Conservation (phyloP, 768 basidiomycete genomes). For the Suillus bovinus region DNA sequence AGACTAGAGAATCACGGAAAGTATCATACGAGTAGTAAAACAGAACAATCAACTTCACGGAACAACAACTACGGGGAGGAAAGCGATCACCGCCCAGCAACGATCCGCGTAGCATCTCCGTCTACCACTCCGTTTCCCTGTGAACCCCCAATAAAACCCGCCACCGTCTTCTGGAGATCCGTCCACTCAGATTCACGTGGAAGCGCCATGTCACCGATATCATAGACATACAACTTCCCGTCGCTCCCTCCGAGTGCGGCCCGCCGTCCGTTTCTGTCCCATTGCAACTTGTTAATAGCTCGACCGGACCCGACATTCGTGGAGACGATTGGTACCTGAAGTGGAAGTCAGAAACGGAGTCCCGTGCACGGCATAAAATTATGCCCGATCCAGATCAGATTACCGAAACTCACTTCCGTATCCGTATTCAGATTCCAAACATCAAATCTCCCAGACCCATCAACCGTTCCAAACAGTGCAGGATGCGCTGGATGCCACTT, state of each 20-base stretch:
- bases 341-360: neutral
- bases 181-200: conserved; percentile 93
- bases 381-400: neutral
- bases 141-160: conserved; percentile 60
- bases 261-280: conserved; percentile 91
- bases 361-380: neutral
- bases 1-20: neutral
- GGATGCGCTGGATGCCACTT: conserved; percentile 98
- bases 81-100: conserved; percentile 34
- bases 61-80: too few relatives aligned
- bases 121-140: conserved; percentile 37
- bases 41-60: neutral
- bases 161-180: conserved; percentile 85
- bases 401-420: conserved; percentile 71
- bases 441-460: conserved; percentile 95
- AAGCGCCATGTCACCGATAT: conserved; percentile 87
- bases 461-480: conserved; percentile 89
- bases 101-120: conserved; percentile 31
- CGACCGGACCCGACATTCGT: conserved; percentile 75
- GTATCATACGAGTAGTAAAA: neutral
- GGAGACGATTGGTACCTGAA: conserved; percentile 88
- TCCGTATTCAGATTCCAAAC: conserved; percentile 98
- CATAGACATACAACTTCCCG: conserved; percentile 91
- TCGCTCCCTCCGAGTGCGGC: conserved; percentile 91
- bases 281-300: conserved; percentile 93